Evolutionary conservation across 2,329 filamentous ascomycete genomes (phyloP).

Genomic region (Xylariales sp.): DNA sequence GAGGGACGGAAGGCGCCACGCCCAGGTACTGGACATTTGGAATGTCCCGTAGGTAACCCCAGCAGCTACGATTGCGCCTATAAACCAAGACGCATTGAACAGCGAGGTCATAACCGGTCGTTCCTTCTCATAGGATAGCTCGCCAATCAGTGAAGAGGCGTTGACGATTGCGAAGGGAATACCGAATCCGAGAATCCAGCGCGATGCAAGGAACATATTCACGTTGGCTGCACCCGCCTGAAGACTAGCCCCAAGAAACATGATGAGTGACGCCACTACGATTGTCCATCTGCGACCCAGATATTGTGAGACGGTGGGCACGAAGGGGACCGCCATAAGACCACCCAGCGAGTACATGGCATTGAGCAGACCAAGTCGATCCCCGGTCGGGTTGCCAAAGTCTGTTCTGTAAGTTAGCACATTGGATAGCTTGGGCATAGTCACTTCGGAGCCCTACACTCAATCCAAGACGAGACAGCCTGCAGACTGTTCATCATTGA

Average conservation of each 20-base stretch:
- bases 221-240: constrained; percentile 42
- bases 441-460: constrained; percentile 22
- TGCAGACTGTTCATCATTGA: constrained; percentile 41
- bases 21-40: constrained; percentile 33
- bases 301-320: constrained; percentile 31
- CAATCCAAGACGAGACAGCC: constrained; percentile 33
- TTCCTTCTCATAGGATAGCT: constrained; percentile 50
- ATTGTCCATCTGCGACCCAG: constrained; percentile 40
- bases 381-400: constrained; percentile 34
- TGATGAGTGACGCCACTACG: constrained; percentile 32
- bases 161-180: constrained; percentile 38
- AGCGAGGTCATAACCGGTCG: constrained; percentile 47
- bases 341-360: constrained; percentile 39
- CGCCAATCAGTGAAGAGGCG: constrained; percentile 41
- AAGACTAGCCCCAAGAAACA: constrained; percentile 23
- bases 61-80: constrained; percentile 39
- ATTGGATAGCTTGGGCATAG: not conserved
- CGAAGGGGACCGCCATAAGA: constrained; percentile 36
- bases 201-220: constrained; percentile 44
- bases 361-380: constrained; percentile 35
- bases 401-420: constrained; percentile 17
- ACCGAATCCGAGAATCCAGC: constrained; percentile 39
- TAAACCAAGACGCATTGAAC: constrained; percentile 49
- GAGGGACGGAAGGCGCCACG: constrained; percentile 35
- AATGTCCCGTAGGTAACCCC: constrained; percentile 39